phyloP scores from a whole-genome alignment of 345 rosid species.

The Populus euphratica region DNA sequence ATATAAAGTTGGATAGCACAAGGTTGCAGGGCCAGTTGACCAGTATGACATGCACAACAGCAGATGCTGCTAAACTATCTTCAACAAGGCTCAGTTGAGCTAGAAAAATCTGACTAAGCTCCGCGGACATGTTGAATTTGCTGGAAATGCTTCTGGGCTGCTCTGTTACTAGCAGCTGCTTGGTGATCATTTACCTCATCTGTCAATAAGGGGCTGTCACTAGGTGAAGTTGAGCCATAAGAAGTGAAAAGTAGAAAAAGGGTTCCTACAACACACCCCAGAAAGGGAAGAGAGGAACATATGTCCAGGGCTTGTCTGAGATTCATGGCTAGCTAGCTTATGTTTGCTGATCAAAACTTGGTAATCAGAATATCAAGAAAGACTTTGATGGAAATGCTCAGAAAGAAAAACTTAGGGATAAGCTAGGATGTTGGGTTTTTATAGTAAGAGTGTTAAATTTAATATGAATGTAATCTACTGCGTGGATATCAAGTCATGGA shows the following conservation, averaged over 20 bases:
- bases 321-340: constrained; percentile 8
- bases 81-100: background rate
- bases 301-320: constrained; percentile 1
- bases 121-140: constrained; percentile 18
- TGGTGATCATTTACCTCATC: background rate
- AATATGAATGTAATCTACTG: background rate
- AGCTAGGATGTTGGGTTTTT: background rate
- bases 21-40: background rate
- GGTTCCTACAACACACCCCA: constrained; percentile 7
- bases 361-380: background rate
- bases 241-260: constrained; percentile 1
- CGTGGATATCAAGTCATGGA: constrained; percentile 1
- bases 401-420: background rate
- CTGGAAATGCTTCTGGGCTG: constrained; percentile 25
- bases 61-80: background rate
- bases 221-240: background rate
- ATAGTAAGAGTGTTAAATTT: background rate
- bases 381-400: background rate
- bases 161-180: background rate
- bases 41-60: background rate
- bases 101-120: background rate
- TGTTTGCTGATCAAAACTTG: background rate
- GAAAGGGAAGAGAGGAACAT: constrained; percentile 22
- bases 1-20: background rate
- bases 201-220: no score